Conservation (phyloP, 208 protist genomes). For the Wallacemonas sp. region DNA sequence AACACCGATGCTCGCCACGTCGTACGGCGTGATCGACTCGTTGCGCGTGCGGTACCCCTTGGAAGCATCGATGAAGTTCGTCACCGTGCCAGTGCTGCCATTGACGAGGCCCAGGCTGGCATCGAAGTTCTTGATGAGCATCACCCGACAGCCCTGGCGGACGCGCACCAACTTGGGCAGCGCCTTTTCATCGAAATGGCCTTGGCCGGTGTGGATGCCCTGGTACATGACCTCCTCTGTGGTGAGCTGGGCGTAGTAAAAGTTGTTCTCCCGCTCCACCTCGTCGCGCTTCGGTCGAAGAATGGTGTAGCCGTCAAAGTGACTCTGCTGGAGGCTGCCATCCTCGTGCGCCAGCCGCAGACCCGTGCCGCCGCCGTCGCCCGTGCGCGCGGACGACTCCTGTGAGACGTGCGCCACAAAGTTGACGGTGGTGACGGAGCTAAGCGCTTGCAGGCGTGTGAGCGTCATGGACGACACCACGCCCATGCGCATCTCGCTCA, state of each 20-base stretch:
- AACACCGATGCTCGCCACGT: conserved; percentile 25
- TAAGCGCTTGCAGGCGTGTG: conserved; percentile 13
- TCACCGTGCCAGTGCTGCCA: conserved; percentile 76
- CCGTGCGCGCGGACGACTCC: background rate
- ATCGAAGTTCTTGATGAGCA: conserved; percentile 88
- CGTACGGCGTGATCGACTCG: conserved; percentile 19
- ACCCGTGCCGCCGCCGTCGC: background rate
- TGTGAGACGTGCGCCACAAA: conserved; percentile 1
- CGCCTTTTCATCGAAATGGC: conserved; percentile 34
- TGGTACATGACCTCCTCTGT: conserved; percentile 51
- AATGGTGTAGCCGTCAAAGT: conserved; percentile 72
- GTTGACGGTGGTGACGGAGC: conserved; percentile 7
- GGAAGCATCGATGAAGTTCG: conserved; percentile 54
- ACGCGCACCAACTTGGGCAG: conserved; percentile 49
- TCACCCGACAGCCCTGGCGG: conserved; percentile 81
- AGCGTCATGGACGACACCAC: conserved; percentile 46
- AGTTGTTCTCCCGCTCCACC: conserved; percentile 64
- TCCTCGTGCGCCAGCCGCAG: conserved; percentile 30
- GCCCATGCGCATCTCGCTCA: conserved; percentile 76
- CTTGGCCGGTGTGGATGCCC: conserved; percentile 52
- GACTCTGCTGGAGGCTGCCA: conserved; percentile 19
- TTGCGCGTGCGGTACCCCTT: conserved; percentile 43
- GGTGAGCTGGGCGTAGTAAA: conserved; percentile 54
- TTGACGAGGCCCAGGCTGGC: conserved; percentile 70
- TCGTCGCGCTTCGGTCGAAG: conserved; percentile 59